Evolutionary conservation across 345 rosid genomes (phyloP).

Genomic region (Orychophragmus violaceus): DNA sequence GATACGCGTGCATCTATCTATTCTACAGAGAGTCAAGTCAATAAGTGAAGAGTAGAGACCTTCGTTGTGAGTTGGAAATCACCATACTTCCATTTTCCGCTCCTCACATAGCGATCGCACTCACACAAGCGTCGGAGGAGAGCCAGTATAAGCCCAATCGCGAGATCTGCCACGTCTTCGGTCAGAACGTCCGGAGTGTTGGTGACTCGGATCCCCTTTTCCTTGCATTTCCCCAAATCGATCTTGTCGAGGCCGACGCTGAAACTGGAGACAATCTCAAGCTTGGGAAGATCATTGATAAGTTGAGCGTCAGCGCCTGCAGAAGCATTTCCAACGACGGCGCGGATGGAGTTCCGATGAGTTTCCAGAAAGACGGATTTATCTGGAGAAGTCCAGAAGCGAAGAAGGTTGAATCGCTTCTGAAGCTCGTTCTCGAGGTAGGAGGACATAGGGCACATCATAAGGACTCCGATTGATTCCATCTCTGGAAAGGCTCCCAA

Average conservation of each 20-base stretch:
- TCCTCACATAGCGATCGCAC: conserved; percentile 60
- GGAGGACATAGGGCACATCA: conserved; percentile 54
- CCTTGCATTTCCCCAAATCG: conserved; percentile 66
- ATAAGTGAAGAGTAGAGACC: no score
- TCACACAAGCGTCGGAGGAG: conserved; percentile 66
- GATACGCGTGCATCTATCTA: no score
- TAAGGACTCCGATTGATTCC: conserved; percentile 69
- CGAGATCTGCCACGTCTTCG: conserved; percentile 85
- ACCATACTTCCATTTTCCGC: conserved; percentile 65
- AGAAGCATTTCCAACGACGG: conserved; percentile 62
- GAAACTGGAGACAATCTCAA: conserved; percentile 69
- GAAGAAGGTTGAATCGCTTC: conserved; percentile 62
- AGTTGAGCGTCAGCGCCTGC: conserved; percentile 68
- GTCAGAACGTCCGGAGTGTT: conserved; percentile 89
- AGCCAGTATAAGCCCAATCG: conserved; percentile 61
- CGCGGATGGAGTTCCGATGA: conserved; percentile 49
- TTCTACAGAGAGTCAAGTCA: no score
- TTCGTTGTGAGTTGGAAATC: conserved; percentile 56
- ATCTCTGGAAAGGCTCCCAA: conserved; percentile 10
- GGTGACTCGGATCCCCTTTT: conserved; percentile 64
- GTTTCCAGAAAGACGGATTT: conserved; percentile 37
- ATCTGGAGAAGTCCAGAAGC: conserved; percentile 41
- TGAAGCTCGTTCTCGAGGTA: conserved; percentile 68
- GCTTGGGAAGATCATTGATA: conserved; percentile 56
- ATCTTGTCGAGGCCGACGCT: conserved; percentile 87